Conservation (phyloP, 495 filamentous ascomycete genomes). For the Hyphodiscus hymeniophilus region DNA sequence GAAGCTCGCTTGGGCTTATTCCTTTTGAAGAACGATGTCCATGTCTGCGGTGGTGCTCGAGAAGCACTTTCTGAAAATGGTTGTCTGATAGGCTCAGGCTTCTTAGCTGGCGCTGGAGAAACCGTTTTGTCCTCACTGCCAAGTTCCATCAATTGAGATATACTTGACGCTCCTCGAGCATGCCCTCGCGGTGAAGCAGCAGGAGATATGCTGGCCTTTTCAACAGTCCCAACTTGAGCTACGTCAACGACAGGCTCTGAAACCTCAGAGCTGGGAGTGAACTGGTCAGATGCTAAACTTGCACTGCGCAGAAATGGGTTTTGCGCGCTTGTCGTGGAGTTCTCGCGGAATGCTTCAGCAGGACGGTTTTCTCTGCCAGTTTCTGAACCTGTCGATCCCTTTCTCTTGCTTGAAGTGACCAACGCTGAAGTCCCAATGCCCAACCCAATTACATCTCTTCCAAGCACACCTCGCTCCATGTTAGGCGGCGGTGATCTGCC, state of each 20-base stretch:
- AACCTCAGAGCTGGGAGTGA: slow-evolving; percentile 22
- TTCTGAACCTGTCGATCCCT: slow-evolving; percentile 29
- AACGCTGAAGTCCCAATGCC: slow-evolving; percentile 37
- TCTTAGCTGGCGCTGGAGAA: slow-evolving; percentile 9
- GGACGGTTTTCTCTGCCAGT: slow-evolving; percentile 21
- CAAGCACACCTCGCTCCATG: slow-evolving; percentile 44
- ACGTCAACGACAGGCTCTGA: slow-evolving; percentile 38
- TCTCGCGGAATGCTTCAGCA: slow-evolving; percentile 9
- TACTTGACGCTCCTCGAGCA: slow-evolving; percentile 38
- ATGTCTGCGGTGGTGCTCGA: slow-evolving; percentile 32
- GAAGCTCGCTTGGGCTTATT: slow-evolving; percentile 49
- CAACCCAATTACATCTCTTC: slow-evolving; percentile 39
- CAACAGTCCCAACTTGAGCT: slow-evolving; percentile 39
- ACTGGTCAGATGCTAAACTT: slow-evolving; percentile 5
- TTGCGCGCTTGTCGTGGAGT: slow-evolving; percentile 5
- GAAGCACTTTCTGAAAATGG: slow-evolving; percentile 34
- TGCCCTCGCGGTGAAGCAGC: slow-evolving; percentile 46
- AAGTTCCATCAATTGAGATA: slow-evolving; percentile 47
- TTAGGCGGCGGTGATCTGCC: slow-evolving; percentile 43
- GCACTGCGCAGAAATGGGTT: slow-evolving; percentile 13
- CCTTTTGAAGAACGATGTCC: slow-evolving; percentile 67
- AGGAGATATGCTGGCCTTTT: slow-evolving; percentile 47
- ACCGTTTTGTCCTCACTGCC: slow-evolving; percentile 13
- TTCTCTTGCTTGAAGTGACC: slow-evolving; percentile 41
- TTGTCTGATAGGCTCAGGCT: slow-evolving; percentile 30